Evolutionary conservation across 306 rosid genomes (phyloP), one percentile per base, ranked within the genome.

Genomic region (Inga leiocalycina): DNA sequence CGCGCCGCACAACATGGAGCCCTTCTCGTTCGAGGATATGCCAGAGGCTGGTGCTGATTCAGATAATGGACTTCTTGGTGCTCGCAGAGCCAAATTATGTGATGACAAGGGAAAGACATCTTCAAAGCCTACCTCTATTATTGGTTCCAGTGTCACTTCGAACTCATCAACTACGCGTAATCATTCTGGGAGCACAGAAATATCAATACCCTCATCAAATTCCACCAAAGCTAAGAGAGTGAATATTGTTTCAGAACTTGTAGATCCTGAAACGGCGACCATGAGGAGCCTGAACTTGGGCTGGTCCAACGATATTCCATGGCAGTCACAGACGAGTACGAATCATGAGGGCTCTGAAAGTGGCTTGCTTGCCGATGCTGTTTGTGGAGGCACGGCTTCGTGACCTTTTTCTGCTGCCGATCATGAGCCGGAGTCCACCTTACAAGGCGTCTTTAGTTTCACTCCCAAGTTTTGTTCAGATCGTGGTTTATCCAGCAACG

Each of bases 11-110:
- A 20, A 24, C 10, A 66, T 70, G 2, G 91, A 90, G 83, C 94
- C 98, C 1, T 92, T 93, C 71, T 90, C 93, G 35, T 92, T 93
- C 45, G 94, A 89, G 79, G 91, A 86, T 9, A 83, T 8, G 0
- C 67, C 85, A 72, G 89, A 74, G 27, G 64, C 81, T 12, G 88
- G 82, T 19, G 46, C 64, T 3, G 89, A 82, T 49, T 84, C 71
- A 2, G 87, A 87, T 52, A 52, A 17, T 8, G 91, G 91, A 15
- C 88, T 93, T 56, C 74, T 84, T 10, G 94, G 97, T 44, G 94
- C 94, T n/a, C 93, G 92, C 45, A 88, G 72, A 75, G 92, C 91
- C 7, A 93, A 92, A 71, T 77, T 93, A 44, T 73, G 68, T 32
- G 93, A 90, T 69, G 84, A 80, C 69, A 87, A 86, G 45, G 77